These are phyloP conservation scores for Tolypocladium guangdongense DNA, from an alignment of 2,329 filamentous ascomycete genomes.

Conservation along the genomic window DNA sequence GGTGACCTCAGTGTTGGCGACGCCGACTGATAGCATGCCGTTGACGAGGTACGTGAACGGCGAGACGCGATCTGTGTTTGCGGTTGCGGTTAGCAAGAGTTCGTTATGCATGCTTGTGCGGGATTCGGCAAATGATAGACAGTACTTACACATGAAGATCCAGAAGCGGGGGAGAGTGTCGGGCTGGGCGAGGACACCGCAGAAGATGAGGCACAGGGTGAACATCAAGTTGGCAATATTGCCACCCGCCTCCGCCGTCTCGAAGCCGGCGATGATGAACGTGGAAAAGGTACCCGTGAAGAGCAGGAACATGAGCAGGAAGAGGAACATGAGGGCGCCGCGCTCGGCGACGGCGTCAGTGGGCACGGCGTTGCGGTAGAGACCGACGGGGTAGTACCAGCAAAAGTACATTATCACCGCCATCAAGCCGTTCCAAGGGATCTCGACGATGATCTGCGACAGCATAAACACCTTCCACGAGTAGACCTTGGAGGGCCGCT, in stretches of 20 bases:
- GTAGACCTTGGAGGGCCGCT: slow-evolving; percentile 76
- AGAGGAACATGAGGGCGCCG: slow-evolving; percentile 68
- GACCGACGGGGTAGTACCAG: slow-evolving; percentile 80
- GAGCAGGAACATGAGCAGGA: slow-evolving; percentile 63
- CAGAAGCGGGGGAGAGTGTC: slow-evolving; percentile 59
- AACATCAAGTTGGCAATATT: slow-evolving; percentile 70
- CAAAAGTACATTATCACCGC: slow-evolving; percentile 65
- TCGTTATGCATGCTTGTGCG: background rate
- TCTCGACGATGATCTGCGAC: slow-evolving; percentile 71
- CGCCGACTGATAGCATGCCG: slow-evolving; percentile 57
- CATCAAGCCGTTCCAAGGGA: slow-evolving; percentile 75
- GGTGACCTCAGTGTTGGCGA: slow-evolving; percentile 53
- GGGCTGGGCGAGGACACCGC: slow-evolving; percentile 59
- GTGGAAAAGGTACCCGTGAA: slow-evolving; percentile 75
- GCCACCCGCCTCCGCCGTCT: slow-evolving; percentile 62
- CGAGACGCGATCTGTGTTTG: slow-evolving; percentile 51
- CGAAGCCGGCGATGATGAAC: slow-evolving; percentile 65
- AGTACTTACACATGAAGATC: slow-evolving; percentile 53
- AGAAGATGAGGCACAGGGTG: slow-evolving; percentile 63
- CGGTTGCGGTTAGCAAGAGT: background rate
- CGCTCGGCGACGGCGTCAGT: slow-evolving; percentile 54
- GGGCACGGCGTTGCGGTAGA: slow-evolving; percentile 57
- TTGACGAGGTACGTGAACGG: slow-evolving; percentile 75
- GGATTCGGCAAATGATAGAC: background rate
- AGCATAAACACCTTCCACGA: slow-evolving; percentile 80